A percentile compares a stretch with the other conserved stretches of the same genome.
phyloP scores from a whole-genome alignment of 1,284 basidiomycete species.

The Leccinum pseudoinsigne region DNA sequence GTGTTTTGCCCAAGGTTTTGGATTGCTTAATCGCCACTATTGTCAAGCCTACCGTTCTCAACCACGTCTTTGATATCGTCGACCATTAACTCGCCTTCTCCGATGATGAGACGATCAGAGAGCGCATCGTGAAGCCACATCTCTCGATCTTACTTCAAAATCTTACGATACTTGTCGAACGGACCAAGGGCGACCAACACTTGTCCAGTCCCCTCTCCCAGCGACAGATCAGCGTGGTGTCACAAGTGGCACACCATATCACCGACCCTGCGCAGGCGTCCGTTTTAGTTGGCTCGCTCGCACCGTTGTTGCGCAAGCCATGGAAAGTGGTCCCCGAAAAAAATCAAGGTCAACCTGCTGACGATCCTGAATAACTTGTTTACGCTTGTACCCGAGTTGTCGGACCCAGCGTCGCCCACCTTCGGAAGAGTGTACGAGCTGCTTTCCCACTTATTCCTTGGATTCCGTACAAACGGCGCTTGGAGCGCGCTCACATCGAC shows the following conservation, averaged over 20 bases:
- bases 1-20: slow-evolving; percentile 77
- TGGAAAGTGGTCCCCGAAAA: slow-evolving; percentile 82
- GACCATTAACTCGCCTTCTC: slow-evolving; percentile 67
- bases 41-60: slow-evolving; percentile 86
- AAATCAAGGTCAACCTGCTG: slow-evolving; percentile 81
- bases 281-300: slow-evolving; percentile 73
- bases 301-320: slow-evolving; percentile 81
- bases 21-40: slow-evolving; percentile 79
- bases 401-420: slow-evolving; percentile 47
- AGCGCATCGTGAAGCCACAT: slow-evolving; percentile 70
- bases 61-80: slow-evolving; percentile 84
- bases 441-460: slow-evolving; percentile 76
- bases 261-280: slow-evolving; percentile 72
- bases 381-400: slow-evolving; percentile 69
- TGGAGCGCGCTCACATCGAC: slow-evolving; percentile 67
- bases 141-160: slow-evolving; percentile 77
- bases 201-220: slow-evolving; percentile 77
- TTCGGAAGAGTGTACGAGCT: slow-evolving; percentile 65
- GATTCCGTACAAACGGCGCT: slow-evolving; percentile 67
- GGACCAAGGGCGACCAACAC: slow-evolving; percentile 53
- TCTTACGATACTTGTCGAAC: slow-evolving; percentile 71
- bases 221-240: slow-evolving; percentile 82
- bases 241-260: slow-evolving; percentile 78
- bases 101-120: slow-evolving; percentile 50
- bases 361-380: slow-evolving; percentile 76